Evolutionary conservation across 176 grass and related monocot genomes (phyloP), one percentile per base, ranked within the genome.

Genomic region (Coix lacrymajobi): DNA sequence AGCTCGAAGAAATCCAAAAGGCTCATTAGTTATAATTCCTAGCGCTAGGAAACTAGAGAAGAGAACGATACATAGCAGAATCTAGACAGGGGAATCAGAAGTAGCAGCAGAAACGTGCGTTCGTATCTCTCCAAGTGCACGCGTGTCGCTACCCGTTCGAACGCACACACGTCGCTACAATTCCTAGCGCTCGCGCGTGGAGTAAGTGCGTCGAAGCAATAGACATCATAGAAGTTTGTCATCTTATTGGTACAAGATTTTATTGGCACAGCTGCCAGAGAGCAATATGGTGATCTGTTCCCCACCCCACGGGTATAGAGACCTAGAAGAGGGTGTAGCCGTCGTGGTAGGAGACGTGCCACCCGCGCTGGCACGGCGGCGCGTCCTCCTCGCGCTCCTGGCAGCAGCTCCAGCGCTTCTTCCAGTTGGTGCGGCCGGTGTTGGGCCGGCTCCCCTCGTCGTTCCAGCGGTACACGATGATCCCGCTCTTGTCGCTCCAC

Each of bases 381-480:
- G 86, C 95, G 17, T 46, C 74, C 80, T 97, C 73, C 14, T 89
- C 84, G 25, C 84, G 91, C 85, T 94, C 90, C 17, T 89, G 83
- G 84, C 90, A 97, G 60, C 88, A 91, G 83, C 95, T 97, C 90
- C 88, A 97, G 51, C 92, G 82, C 49, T 52, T 84, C 78, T 88
- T 89, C 95, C 92, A 94, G 81, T 94, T 97, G 19, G 28, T 52
- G 11, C 81, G 77, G 14, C 92, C 88, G 1, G 90, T 88, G 84
- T 84, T 89, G 2, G 88, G 95, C 3, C 90, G 70, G 11, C 46
- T 89, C 0, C 57, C 88, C 5, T 58, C 58, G 58, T 91, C 92
- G 78, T 97, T 94, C 95, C 90, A 97, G 32, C 73, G 69, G 88
- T 94, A 94, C 20, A 97, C 92, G 54, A 87, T 97, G 63, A 92